Evolutionary conservation across 192 early-diverging fungal species (phyloP).

Genomic region (Backusella parvicylindrica): DNA sequence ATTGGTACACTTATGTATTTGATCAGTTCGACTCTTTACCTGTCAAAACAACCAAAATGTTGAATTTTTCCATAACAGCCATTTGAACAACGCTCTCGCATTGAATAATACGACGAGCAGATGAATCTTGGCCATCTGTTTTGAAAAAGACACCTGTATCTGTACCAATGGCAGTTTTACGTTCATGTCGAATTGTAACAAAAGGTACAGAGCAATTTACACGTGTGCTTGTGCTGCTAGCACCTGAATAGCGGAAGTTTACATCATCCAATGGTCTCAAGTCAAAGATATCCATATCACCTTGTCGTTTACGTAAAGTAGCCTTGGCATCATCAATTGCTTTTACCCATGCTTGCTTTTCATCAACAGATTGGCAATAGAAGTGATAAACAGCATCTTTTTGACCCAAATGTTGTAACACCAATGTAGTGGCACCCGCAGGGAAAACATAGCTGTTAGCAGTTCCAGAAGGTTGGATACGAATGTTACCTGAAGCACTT

Average conservation of each 20-base stretch:
- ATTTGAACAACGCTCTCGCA: constrained; percentile 81
- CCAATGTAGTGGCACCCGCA: constrained; percentile 7
- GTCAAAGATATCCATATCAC: constrained; percentile 48
- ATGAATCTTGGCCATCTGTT: constrained; percentile 44
- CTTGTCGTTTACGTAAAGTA: constrained; percentile 33
- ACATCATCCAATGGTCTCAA: constrained; percentile 45
- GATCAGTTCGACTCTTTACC: constrained; percentile 41
- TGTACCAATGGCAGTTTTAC: constrained; percentile 76
- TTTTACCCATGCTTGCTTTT: constrained; percentile 77
- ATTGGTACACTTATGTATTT: neutral
- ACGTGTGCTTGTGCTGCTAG: constrained; percentile 35
- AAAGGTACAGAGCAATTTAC: constrained; percentile 55
- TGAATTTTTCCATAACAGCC: constrained; percentile 76
- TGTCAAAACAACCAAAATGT: constrained; percentile 78
- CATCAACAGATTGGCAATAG: constrained; percentile 63
- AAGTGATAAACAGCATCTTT: constrained; percentile 58
- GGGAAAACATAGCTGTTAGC: neutral
- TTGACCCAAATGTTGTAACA: constrained; percentile 26
- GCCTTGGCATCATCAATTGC: constrained; percentile 67
- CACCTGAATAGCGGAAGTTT: constrained; percentile 32
- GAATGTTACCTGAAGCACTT: neutral
- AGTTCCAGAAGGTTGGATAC: neutral
- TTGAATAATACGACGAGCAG: constrained; percentile 54
- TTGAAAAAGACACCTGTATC: constrained; percentile 75
- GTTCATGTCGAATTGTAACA: constrained; percentile 36